Percentiles rank a stretch among this genome's conserved stretches.
Evolutionary conservation across 371 early-diverging fungal genomes (phyloP).

Genomic region (Mycotypha africana): DNA sequence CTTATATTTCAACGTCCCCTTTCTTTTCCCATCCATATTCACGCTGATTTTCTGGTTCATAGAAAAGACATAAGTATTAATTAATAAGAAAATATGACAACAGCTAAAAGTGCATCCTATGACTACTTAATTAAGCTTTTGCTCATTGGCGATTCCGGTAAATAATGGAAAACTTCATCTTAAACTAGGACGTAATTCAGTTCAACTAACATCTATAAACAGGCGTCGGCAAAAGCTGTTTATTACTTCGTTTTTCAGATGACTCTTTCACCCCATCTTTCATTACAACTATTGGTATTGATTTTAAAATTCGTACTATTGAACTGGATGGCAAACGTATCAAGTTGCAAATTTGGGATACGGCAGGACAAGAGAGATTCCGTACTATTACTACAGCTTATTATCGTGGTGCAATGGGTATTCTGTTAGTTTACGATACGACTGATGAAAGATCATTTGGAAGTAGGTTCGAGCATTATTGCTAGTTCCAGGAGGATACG

Average conservation of each 20-base stretch:
- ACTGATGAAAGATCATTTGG: slow-evolving; percentile 97
- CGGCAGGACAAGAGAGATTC: slow-evolving; percentile 99
- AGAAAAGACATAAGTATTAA: no score
- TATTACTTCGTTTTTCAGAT: slow-evolving; percentile 95
- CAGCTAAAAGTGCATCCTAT: slow-evolving; percentile 73
- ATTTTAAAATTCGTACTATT: slow-evolving; percentile 99
- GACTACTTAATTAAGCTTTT: slow-evolving; percentile 19
- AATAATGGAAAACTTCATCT: slow-evolving; percentile 11
- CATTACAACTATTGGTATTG: slow-evolving; percentile 99
- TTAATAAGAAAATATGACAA: slow-evolving; percentile 5
- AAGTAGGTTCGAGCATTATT: no score
- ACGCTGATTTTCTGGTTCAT: no score
- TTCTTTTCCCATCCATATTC: no score
- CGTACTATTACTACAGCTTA: slow-evolving; percentile 99
- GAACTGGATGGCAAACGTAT: slow-evolving; percentile 97
- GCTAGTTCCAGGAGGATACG: not conserved
- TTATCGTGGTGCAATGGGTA: slow-evolving; percentile 99
- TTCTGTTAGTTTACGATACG: slow-evolving; percentile 99
- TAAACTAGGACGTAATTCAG: no score
- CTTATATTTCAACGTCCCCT: no score
- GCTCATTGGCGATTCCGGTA: slow-evolving; percentile 94
- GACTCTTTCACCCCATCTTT: slow-evolving; percentile 98
- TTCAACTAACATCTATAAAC: no score
- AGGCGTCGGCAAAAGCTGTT: slow-evolving; percentile 98
- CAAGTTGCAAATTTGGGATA: slow-evolving; percentile 99